phyloP scores from a whole-genome alignment of 371 early-diverging fungal species.

The Hamiltosporidium tvaerminnensis region DNA sequence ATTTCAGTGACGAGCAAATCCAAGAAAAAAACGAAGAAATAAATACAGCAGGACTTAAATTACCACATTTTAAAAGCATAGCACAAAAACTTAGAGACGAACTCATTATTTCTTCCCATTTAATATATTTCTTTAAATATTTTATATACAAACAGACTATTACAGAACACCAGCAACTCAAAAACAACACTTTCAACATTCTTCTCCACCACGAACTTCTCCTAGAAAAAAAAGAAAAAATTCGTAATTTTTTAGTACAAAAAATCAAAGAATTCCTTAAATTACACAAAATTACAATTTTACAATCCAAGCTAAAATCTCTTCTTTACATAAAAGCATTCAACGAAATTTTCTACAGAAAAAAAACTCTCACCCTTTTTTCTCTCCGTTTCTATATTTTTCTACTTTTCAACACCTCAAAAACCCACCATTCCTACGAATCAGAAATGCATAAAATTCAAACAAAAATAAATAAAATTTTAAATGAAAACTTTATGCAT shows the following conservation, averaged over 20 bases:
- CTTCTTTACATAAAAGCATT: slow-evolving; percentile 21
- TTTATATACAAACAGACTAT: too few relatives aligned
- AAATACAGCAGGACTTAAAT: slow-evolving; percentile 21
- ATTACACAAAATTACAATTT: not conserved
- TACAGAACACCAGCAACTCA: not conserved
- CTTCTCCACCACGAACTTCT: not conserved
- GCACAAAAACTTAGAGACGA: not conserved
- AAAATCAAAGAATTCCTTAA: slow-evolving; percentile 2
- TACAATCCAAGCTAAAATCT: slow-evolving; percentile 9
- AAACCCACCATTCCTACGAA: too few relatives aligned
- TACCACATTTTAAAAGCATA: slow-evolving; percentile 30
- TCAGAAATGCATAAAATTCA: too few relatives aligned
- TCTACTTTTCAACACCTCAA: slow-evolving; percentile 1
- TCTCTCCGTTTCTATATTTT: slow-evolving; percentile 20
- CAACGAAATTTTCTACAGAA: slow-evolving; percentile 22
- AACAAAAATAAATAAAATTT: too few relatives aligned
- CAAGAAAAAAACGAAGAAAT: slow-evolving; percentile 40
- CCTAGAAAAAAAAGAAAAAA: slow-evolving; percentile 4
- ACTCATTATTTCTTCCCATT: too few relatives aligned
- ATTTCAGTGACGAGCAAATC: slow-evolving; percentile 39
- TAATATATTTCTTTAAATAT: too few relatives aligned
- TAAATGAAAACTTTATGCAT: slow-evolving; percentile 67
- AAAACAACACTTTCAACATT: not conserved
- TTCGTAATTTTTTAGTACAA: not conserved
- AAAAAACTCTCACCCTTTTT: slow-evolving; percentile 12